Evolutionary conservation across 352 stramenopile genomes (phyloP), one percentile per base, ranked within the genome.

Genomic region (Pythium angustatum): DNA sequence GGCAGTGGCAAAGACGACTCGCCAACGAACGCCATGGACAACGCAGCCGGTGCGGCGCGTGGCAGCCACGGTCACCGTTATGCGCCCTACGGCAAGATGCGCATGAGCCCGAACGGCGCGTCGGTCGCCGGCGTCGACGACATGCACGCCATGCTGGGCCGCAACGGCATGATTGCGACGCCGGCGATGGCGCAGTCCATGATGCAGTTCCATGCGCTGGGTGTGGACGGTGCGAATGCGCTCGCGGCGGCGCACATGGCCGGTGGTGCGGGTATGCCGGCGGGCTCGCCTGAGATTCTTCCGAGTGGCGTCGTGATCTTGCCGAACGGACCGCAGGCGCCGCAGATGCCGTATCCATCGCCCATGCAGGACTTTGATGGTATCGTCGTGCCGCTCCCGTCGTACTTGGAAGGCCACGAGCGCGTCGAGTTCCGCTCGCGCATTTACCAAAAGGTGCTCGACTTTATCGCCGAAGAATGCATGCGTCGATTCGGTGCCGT

Each of bases 381-480:
- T 28, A 87, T 94, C 58, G 78, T 91, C 15, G 85, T 94, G 54
- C 85, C 83, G 14, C 58, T 91, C 58, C 85, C 85, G 21, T 92
- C 85, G 17, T 91, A 87, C 56, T 54, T 94, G 7, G 77, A 90
- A 64, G 79, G 81, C 28, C 70, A 88, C 54, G 85, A 91, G 53
- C 75, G 85, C 55, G 71, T 82, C 40, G 82, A 90, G 56, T 90
- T 94, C 49, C 83, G 85, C 56, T 81, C 83, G 44, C 81, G 85
- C 6, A 82, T 94, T 41, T 88, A 91, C 66, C 85, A 92, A 53
- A 94, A 91, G 58, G 79, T 94, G 45, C 50, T 93, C 31, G 81
- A 91, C 62, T 91, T 90, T 44, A 91, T 94, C 64, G 88, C 85
- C 27, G 80, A 94, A 47, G 85, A 94, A 56, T 92, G 80, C 59